A percentile compares a stretch with the other conserved stretches of the same genome.
Evolutionary conservation across 140 eudicot genomes (phyloP).

Genomic region (Ambrosia hybrid): DNA sequence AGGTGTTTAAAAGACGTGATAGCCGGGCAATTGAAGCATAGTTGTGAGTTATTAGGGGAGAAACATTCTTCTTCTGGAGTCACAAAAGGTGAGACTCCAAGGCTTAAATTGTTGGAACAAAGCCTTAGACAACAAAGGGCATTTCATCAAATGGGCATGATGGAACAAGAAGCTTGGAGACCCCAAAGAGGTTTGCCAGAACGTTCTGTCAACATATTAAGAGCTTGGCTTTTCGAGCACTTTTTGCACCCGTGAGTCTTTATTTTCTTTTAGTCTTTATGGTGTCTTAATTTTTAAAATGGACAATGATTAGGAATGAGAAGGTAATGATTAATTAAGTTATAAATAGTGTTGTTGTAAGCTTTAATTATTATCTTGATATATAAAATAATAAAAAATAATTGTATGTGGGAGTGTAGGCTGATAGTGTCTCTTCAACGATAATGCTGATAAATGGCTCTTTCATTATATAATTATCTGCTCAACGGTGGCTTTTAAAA

Average conservation of each 20-base stretch:
- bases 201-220: slow-evolving; percentile 72
- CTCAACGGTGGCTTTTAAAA: too few relatives aligned
- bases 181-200: slow-evolving; percentile 97
- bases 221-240: slow-evolving; percentile 99
- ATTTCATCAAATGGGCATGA: slow-evolving; percentile 81
- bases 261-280: background rate
- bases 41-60: slow-evolving; percentile 76
- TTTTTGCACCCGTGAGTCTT: slow-evolving; percentile 77
- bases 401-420: too few relatives aligned
- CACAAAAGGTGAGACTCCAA: slow-evolving; percentile 92
- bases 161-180: slow-evolving; percentile 92
- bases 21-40: slow-evolving; percentile 52
- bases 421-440: too few relatives aligned
- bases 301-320: too few relatives aligned
- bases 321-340: too few relatives aligned
- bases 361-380: too few relatives aligned
- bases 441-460: too few relatives aligned
- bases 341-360: too few relatives aligned
- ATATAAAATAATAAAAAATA: too few relatives aligned
- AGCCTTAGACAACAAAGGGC: slow-evolving; percentile 83
- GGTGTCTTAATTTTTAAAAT: background rate
- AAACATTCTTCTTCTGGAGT: slow-evolving; percentile 62
- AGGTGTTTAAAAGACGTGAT: slow-evolving; percentile 80
- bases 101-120: slow-evolving; percentile 73
- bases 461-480: too few relatives aligned